phyloP scores from a whole-genome alignment of 2,329 filamentous ascomycete genomes.

The Plenodomus tracheiphilus region DNA sequence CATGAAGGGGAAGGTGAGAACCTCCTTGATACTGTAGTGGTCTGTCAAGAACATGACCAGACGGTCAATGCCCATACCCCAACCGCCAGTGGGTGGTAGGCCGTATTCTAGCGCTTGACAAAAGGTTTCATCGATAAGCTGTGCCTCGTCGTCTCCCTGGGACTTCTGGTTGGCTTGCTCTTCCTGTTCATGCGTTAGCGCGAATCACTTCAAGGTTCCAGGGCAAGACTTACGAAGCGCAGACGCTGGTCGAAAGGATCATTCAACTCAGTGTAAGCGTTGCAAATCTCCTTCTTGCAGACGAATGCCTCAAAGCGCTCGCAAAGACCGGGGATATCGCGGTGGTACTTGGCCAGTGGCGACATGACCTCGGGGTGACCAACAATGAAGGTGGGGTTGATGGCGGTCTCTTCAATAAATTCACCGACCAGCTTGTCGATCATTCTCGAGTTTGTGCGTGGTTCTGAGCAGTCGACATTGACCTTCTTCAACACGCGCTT shows the following conservation, averaged over 20 bases:
- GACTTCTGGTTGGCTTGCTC: conserved; percentile 93
- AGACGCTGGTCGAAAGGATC: conserved; percentile 90
- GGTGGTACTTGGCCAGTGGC: conserved; percentile 93
- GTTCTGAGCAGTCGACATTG: conserved; percentile 85
- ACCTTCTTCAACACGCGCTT: conserved; percentile 76
- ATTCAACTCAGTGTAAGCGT: conserved; percentile 97
- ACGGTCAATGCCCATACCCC: conserved; percentile 94
- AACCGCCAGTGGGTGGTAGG: conserved; percentile 87
- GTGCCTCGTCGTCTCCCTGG: conserved; percentile 95
- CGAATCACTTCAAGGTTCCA: neutral
- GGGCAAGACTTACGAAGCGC: conserved; percentile 58
- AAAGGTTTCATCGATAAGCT: conserved; percentile 95
- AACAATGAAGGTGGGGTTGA: conserved; percentile 90
- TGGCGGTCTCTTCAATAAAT: conserved; percentile 90
- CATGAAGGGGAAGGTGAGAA: conserved; percentile 97
- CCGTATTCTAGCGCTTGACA: conserved; percentile 87
- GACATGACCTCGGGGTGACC: conserved; percentile 89
- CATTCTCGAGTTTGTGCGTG: conserved; percentile 92
- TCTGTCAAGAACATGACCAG: conserved; percentile 95
- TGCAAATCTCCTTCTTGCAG: conserved; percentile 94
- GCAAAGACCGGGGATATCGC: conserved; percentile 76
- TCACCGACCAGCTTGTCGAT: conserved; percentile 91
- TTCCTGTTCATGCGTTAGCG: conserved; percentile 45
- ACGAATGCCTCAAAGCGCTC: conserved; percentile 98
- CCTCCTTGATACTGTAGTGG: conserved; percentile 95